Percentiles rank a stretch among this genome's conserved stretches.
phyloP scores from a whole-genome alignment of 352 stramenopile genomes.

The Globisporangium recalcitrans region DNA sequence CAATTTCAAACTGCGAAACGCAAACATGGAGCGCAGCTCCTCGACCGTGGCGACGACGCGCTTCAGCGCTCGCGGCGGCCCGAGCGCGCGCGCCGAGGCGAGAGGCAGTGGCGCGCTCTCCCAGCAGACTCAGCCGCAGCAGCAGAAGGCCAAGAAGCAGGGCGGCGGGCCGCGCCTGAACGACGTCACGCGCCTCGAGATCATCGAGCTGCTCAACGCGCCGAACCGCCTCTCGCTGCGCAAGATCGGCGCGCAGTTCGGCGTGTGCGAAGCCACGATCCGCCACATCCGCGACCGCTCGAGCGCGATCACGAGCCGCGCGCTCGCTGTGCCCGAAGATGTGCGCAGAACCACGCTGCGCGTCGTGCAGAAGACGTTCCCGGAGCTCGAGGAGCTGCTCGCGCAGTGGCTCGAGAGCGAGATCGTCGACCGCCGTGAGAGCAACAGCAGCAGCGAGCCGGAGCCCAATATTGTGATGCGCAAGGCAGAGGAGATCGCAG shows the following conservation, averaged over 20 bases:
- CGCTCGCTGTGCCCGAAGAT: constrained; percentile 11
- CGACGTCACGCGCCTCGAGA: constrained; percentile 16
- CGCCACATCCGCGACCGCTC: constrained; percentile 16
- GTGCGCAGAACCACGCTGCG: constrained; percentile 14
- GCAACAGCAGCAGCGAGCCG: not conserved
- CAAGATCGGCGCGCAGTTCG: constrained; percentile 12
- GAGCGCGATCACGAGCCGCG: constrained; percentile 11
- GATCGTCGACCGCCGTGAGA: not conserved
- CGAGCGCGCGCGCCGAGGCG: not conserved
- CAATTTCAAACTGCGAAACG: too few relatives aligned
- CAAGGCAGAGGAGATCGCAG: constrained; percentile 12
- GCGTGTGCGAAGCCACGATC: constrained; percentile 15
- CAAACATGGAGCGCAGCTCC: not conserved
- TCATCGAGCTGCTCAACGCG: constrained; percentile 12
- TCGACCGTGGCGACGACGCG: not conserved
- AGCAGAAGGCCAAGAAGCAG: constrained; percentile 12
- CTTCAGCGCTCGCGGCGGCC: not conserved
- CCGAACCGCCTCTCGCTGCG: constrained; percentile 13
- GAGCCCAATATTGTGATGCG: constrained; percentile 2
- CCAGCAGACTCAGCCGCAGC: not conserved
- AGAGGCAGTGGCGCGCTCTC: not conserved
- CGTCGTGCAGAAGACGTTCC: constrained; percentile 13
- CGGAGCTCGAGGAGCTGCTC: constrained; percentile 15
- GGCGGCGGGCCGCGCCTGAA: constrained; percentile 13
- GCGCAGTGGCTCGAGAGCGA: constrained; percentile 6